These are phyloP conservation scores for Neofusicoccum ribis DNA, from an alignment of 2,329 filamentous ascomycete genomes.

Conservation along the genomic window DNA sequence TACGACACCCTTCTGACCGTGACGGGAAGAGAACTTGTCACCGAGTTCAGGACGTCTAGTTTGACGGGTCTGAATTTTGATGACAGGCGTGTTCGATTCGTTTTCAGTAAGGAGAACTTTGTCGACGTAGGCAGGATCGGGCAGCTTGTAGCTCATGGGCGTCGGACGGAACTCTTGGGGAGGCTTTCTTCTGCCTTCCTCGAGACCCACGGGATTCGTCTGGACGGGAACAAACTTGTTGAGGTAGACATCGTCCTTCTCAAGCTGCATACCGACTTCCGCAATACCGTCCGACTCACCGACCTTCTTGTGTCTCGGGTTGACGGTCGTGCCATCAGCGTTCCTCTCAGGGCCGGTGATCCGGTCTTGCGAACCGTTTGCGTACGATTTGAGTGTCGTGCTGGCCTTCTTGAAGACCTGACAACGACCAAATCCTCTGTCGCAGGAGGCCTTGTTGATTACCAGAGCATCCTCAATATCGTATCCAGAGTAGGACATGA, in stretches of 20 bases:
- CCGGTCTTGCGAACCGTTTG: conserved; percentile 69
- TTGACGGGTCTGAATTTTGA: conserved; percentile 96
- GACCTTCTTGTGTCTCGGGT: conserved; percentile 64
- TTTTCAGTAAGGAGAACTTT: conserved; percentile 93
- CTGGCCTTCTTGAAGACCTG: conserved; percentile 97
- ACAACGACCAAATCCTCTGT: conserved; percentile 92
- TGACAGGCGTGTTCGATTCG: conserved; percentile 78
- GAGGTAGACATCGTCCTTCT: conserved; percentile 80
- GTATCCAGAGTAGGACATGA: conserved; percentile 99
- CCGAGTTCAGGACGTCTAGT: conserved; percentile 92
- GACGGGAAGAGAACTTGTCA: conserved; percentile 97
- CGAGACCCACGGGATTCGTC: conserved; percentile 67
- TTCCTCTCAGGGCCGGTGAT: conserved; percentile 56
- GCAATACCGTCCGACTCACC: conserved; percentile 81
- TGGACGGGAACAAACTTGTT: conserved; percentile 87
- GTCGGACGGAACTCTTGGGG: conserved; percentile 59
- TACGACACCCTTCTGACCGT: conserved; percentile 97
- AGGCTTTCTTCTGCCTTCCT: conserved; percentile 35
- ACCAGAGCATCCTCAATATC: conserved; percentile 99
- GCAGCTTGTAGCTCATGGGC: conserved; percentile 75
- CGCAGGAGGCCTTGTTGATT: conserved; percentile 91
- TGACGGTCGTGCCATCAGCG: conserved; percentile 58
- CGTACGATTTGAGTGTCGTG: conserved; percentile 82
- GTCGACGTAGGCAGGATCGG: conserved; percentile 87
- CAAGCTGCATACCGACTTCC: conserved; percentile 77